Conservation (phyloP, 352 stramenopile species). For the Phytophthora capsici region DNA sequence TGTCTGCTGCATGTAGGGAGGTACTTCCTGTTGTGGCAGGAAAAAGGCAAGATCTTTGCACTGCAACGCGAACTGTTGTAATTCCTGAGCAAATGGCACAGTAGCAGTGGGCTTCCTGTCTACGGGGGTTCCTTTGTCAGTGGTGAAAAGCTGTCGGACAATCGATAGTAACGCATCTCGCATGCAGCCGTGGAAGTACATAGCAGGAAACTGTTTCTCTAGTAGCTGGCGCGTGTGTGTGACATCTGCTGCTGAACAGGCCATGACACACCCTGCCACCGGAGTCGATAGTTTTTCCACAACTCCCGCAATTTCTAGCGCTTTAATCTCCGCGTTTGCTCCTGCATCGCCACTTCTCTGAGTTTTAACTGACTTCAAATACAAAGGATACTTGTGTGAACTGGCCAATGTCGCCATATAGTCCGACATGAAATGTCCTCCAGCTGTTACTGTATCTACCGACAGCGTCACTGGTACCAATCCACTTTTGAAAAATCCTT, state of each 20-base stretch:
- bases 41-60: constrained; percentile 45
- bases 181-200: constrained; percentile 52
- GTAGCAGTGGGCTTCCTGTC: constrained; percentile 3
- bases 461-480: constrained; percentile 36
- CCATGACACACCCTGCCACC: constrained; percentile 40
- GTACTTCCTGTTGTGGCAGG: constrained; percentile 7
- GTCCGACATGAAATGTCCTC: constrained; percentile 12
- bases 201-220: constrained; percentile 37
- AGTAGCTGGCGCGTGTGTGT: constrained; percentile 28
- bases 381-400: constrained; percentile 27
- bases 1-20: neutral
- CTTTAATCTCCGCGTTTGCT: constrained; percentile 23
- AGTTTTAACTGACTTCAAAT: constrained; percentile 39
- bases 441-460: constrained; percentile 13
- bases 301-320: constrained; percentile 28
- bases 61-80: constrained; percentile 45
- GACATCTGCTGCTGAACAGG: constrained; percentile 26
- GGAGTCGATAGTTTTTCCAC: constrained; percentile 22
- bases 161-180: constrained; percentile 33
- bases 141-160: constrained; percentile 33
- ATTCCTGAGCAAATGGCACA: constrained; percentile 29
- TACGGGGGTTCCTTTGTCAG: neutral
- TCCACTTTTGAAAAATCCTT: constrained; percentile 34
- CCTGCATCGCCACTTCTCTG: constrained; percentile 10
- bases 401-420: constrained; percentile 38